Evolutionary conservation across 148 eudicot genomes (phyloP).

Genomic region (Nyssa sinensis): DNA sequence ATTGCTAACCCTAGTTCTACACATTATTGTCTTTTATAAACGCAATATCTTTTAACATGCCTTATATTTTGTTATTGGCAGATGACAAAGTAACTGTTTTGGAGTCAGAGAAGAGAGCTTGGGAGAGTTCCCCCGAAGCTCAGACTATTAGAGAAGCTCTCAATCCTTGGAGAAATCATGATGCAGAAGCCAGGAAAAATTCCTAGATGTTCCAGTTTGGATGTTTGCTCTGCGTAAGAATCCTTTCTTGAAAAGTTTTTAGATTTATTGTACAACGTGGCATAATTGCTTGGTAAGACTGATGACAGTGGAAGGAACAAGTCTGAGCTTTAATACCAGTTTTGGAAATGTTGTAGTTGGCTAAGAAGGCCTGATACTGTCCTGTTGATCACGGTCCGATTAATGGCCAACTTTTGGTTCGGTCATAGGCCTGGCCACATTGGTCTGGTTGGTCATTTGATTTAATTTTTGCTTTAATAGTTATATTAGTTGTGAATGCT

Average conservation of each 20-base stretch:
- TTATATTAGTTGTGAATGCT: too few species aligned
- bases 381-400: neutral
- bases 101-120: constrained; percentile 84
- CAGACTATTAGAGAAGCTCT: constrained; percentile 80
- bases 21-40: neutral
- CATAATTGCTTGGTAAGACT: neutral
- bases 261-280: neutral
- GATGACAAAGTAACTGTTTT: constrained; percentile 87
- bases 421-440: neutral
- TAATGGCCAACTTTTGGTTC: neutral
- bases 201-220: constrained; percentile 18
- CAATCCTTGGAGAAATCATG: constrained; percentile 77
- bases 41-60: neutral
- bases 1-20: neutral
- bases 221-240: neutral
- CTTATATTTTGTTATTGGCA: constrained; percentile 22
- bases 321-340: neutral
- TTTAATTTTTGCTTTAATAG: neutral
- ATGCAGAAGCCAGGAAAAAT: constrained; percentile 35
- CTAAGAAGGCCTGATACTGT: neutral
- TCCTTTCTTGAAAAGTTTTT: too few species aligned
- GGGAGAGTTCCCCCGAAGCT: constrained; percentile 87
- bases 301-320: neutral
- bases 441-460: neutral
- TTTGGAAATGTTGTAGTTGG: neutral